Percentiles rank a stretch among this genome's conserved stretches.
These are phyloP conservation scores for Aspergillus pseudoterreus DNA, from an alignment of 2,329 filamentous ascomycete species.

Conservation along the genomic window DNA sequence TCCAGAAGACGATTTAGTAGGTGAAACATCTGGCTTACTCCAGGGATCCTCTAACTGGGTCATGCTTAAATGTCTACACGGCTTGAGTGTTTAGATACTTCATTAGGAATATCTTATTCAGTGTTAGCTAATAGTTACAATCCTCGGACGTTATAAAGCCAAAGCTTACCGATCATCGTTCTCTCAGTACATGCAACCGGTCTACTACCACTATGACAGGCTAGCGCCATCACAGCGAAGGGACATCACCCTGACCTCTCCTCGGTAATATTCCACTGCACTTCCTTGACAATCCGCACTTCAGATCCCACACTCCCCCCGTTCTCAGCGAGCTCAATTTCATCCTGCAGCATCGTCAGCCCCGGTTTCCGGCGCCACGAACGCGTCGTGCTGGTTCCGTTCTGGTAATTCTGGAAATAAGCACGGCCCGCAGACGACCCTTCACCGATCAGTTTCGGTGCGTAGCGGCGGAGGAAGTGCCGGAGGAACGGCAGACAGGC, in stretches of 20 bases:
- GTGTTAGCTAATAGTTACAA: no score
- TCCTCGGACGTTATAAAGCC: no score
- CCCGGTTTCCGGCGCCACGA: constrained; percentile 10
- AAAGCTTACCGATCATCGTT: no score
- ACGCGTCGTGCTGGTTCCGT: constrained; percentile 6
- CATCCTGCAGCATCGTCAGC: constrained; percentile 10
- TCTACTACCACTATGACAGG: no score
- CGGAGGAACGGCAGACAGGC: constrained; percentile 21
- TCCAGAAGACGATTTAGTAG: no score
- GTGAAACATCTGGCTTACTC: no score
- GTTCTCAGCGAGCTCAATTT: constrained; percentile 16
- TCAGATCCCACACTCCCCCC: constrained; percentile 8
- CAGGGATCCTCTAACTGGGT: no score
- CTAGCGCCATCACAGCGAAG: no score
- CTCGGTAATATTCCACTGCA: constrained; percentile 17
- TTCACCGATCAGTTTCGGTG: constrained; percentile 15
- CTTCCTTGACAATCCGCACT: constrained; percentile 16
- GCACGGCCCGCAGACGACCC: constrained; percentile 3
- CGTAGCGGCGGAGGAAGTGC: constrained; percentile 20
- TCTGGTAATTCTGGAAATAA: constrained; percentile 10
- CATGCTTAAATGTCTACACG: no score
- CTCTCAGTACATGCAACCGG: no score
- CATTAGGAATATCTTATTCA: no score
- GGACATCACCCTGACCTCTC: not conserved
- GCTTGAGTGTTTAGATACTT: no score